Base-by-base conservation (phyloP, 345 rosid species). In the Gossypioides kirkii region DNA sequence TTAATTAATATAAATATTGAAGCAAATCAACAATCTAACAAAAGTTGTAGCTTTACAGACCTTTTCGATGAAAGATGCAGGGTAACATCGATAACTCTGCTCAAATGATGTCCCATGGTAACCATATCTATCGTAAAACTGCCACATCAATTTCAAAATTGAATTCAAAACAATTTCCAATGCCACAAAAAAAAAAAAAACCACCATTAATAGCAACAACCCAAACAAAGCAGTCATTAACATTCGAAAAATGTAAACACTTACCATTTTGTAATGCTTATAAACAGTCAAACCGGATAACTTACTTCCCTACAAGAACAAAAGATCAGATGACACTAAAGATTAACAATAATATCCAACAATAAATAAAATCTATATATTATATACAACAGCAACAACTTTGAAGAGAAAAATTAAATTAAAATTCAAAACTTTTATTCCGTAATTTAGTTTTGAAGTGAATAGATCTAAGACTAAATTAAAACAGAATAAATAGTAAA, bases 51-150 rank as follows among this genome's bases (percentile, higher is more conserved):
- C 86, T 87, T 77, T 17, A 18, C 72, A 26, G 22, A 94, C 98
- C 98, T 95, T 95, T 76, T 95, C 99, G 68, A 95, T 95, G 81
- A 95, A 95, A 49, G 99, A 95, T 61, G 98, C 97, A 12, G 99
- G 98, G 82, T 95, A 95, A 69, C 99, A 95, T 45, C 94, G 89
- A 75, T 95, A 95, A 20, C 89, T 89, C 84, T 92, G 96, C 90
- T 92, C 99, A 81, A 95, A 95, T 60, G 99, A 90, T 2, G 92
- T 89, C 74, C 97, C 98, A 62, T 87, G 99, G 81, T 92, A 94
- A 50, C 88, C 92, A 83, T 87, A 94, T 80, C 89, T 96, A 50
- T 87, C 92, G 49, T 88, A 92, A 89, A 83, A 94, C 98, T 92
- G 89, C 79, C 50, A 58, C 26, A 25, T 58, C 36, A 26, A 32